Evolutionary conservation across 2,329 filamentous ascomycete species (phyloP).

Genomic region (Didymella pinodella): DNA sequence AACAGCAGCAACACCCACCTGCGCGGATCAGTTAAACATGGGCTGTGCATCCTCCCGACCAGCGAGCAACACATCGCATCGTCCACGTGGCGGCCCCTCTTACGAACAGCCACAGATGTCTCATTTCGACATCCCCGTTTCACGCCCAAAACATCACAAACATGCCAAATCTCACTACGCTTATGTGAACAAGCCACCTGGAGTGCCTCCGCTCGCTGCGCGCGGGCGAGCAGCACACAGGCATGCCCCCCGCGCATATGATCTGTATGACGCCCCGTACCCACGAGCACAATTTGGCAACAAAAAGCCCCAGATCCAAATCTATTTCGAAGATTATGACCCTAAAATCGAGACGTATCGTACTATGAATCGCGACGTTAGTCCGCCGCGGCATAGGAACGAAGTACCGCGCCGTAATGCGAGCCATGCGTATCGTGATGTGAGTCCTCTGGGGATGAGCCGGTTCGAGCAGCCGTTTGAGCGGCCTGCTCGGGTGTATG

Average conservation of each 20-base stretch:
- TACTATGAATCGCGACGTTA: not conserved
- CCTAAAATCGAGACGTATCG: not conserved
- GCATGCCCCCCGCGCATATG: not conserved
- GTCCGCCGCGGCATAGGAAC: conserved; percentile 12
- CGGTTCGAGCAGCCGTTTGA: conserved; percentile 11
- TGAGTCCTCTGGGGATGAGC: conserved; percentile 14
- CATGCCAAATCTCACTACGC: not conserved
- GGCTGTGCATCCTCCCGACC: conserved; percentile 15
- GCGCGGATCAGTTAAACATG: conserved; percentile 2
- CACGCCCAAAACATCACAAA: not conserved
- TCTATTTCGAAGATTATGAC: not conserved
- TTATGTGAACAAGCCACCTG: not conserved
- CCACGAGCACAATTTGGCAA: not conserved
- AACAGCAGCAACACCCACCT: not conserved
- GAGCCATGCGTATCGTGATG: conserved; percentile 2
- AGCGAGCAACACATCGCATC: not conserved
- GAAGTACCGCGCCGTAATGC: conserved; percentile 4
- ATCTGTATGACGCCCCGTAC: not conserved
- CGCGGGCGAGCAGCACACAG: not conserved
- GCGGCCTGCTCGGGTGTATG: not conserved
- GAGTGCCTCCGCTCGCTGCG: not conserved
- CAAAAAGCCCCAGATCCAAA: not conserved
- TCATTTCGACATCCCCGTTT: not conserved
- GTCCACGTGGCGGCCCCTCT: not conserved
- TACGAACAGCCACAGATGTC: not conserved